A percentile compares a stretch with the other conserved stretches of the same genome.
Conservation (phyloP, 2,329 filamentous ascomycete species). For the Didymosphaeria variabile region DNA sequence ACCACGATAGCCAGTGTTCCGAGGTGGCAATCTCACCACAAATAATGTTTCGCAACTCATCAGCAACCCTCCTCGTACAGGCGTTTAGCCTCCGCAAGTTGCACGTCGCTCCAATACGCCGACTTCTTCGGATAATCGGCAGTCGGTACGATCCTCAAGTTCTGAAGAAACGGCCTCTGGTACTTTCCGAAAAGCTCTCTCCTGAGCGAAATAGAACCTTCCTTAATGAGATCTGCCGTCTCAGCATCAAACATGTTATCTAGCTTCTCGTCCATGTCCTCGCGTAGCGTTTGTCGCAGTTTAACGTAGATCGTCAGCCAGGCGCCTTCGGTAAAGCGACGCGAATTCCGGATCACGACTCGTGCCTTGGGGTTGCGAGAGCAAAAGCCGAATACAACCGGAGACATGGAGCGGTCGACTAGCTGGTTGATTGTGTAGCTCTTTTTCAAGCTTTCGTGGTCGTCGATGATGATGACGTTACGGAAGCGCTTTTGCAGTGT, state of each 20-base stretch:
- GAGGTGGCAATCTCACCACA: background rate
- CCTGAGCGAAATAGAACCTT: background rate
- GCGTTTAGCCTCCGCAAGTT: conserved; percentile 3
- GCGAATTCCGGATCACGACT: background rate
- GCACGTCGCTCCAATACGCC: background rate
- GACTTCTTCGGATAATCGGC: background rate
- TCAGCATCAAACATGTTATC: background rate
- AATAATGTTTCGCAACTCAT: background rate
- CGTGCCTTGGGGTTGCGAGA: background rate
- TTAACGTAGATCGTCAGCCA: conserved; percentile 2
- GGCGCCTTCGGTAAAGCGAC: conserved; percentile 2
- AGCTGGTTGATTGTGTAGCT: background rate
- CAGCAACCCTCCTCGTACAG: conserved; percentile 1
- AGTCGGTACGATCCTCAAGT: background rate
- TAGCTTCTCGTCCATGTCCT: background rate
- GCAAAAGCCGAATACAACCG: background rate
- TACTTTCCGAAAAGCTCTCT: background rate
- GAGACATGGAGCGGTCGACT: conserved; percentile 1
- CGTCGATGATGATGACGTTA: background rate
- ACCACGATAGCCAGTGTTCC: too few relatives aligned
- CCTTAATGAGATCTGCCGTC: background rate
- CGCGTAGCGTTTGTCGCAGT: background rate
- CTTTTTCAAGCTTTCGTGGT: conserved; percentile 2
- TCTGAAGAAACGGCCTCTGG: conserved; percentile 2
- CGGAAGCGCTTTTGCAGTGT: background rate